phyloP scores from a whole-genome alignment of 1,284 basidiomycete genomes.

The Naganishia albida region DNA sequence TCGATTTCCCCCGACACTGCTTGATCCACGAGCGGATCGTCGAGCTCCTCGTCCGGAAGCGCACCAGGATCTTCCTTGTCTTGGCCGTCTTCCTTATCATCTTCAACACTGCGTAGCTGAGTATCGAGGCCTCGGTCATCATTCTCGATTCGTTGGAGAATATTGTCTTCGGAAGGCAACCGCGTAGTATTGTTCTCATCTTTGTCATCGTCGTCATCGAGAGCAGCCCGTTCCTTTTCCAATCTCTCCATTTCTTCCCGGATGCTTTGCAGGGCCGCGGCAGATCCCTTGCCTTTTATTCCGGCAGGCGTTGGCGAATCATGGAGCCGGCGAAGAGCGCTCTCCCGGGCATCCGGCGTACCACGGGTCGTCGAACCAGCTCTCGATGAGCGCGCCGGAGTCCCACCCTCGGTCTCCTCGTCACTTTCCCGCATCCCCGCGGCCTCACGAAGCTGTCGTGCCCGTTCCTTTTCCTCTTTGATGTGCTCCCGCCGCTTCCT shows the following conservation, averaged over 20 bases:
- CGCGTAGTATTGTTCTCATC: background rate
- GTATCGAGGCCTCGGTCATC: conserved; percentile 25
- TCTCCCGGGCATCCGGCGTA: conserved; percentile 8
- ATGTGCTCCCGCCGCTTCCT: conserved; percentile 41
- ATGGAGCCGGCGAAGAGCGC: conserved; percentile 14
- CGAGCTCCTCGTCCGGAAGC: conserved; percentile 29
- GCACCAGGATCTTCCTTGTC: conserved; percentile 18
- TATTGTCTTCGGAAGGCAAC: conserved; percentile 9
- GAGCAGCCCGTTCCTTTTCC: conserved; percentile 15
- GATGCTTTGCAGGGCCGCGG: conserved; percentile 8
- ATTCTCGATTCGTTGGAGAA: conserved; percentile 17
- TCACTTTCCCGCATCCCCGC: conserved; percentile 25
- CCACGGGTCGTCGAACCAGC: conserved; percentile 21
- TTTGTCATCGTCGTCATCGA: conserved; percentile 14
- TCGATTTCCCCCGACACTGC: conserved; percentile 40
- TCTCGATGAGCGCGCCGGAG: conserved; percentile 16
- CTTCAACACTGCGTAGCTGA: conserved; percentile 20
- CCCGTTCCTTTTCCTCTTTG: conserved; percentile 19
- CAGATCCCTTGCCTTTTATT: background rate
- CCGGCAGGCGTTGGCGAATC: conserved; percentile 10
- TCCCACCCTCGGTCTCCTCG: conserved; percentile 13
- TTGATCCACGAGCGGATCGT: conserved; percentile 32
- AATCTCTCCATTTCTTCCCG: conserved; percentile 19
- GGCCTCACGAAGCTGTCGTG: conserved; percentile 4
- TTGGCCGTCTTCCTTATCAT: conserved; percentile 15